These are phyloP conservation scores for Acephala macrosclerotiorum DNA, from an alignment of 2,329 filamentous ascomycete genomes.

Conservation along the genomic window DNA sequence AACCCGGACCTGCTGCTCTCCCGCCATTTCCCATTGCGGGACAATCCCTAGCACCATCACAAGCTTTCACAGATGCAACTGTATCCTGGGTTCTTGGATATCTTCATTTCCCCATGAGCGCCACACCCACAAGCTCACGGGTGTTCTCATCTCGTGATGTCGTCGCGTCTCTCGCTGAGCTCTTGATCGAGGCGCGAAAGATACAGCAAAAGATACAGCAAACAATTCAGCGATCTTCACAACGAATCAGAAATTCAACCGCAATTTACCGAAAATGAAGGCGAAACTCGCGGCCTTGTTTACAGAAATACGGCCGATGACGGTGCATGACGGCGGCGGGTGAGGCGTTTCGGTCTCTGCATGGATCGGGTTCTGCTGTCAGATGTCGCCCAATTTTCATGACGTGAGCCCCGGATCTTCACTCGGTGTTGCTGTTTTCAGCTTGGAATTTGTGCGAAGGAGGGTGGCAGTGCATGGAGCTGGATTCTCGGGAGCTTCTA, in stretches of 20 bases:
- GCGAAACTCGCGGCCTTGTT: not conserved
- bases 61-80: not conserved
- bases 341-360: not conserved
- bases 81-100: not conserved
- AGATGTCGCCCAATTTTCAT: not conserved
- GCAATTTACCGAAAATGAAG: not conserved
- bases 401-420: slow-evolving; percentile 6
- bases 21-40: not conserved
- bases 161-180: not conserved
- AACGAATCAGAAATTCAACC: not conserved
- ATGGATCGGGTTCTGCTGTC: slow-evolving; percentile 6
- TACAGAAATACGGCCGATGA: slow-evolving; percentile 8
- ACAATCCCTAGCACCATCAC: not conserved
- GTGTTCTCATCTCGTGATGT: not conserved
- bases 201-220: not conserved
- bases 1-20: no score
- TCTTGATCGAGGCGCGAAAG: not conserved
- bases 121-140: not conserved
- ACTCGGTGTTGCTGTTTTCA: not conserved
- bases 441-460: not conserved
- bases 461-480: not conserved
- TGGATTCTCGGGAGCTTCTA: not conserved
- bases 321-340: not conserved
- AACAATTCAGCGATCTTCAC: not conserved
- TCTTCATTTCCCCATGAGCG: not conserved